These are phyloP conservation scores for Elsinoe arachidis DNA, from an alignment of 2,329 filamentous ascomycete species.

Conservation along the genomic window DNA sequence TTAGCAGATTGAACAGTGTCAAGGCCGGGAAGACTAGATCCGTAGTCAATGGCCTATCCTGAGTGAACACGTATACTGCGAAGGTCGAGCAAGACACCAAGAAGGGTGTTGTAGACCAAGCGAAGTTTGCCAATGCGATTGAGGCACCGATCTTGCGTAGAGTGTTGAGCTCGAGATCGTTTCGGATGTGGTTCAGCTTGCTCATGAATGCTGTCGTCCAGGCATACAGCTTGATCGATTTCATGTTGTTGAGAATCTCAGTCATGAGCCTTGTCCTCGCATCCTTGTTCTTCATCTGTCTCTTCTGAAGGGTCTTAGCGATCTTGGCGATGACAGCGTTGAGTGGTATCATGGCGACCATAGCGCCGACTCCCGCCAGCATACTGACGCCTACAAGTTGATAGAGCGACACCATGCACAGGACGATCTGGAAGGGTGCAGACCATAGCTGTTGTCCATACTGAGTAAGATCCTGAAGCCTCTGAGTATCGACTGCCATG, in stretches of 20 bases:
- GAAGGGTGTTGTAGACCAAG: constrained; percentile 96
- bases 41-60: constrained; percentile 71
- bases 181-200: constrained; percentile 90
- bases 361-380: constrained; percentile 87
- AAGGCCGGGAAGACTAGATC: constrained; percentile 92
- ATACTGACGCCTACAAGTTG: constrained; percentile 91
- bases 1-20: constrained; percentile 90
- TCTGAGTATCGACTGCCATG: constrained; percentile 97
- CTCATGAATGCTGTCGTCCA: constrained; percentile 98
- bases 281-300: constrained; percentile 99
- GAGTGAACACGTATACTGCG: constrained; percentile 82
- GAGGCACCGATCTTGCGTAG: constrained; percentile 91
- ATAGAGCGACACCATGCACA: constrained; percentile 95
- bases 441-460: constrained; percentile 95
- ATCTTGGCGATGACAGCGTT: constrained; percentile 86
- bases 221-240: constrained; percentile 94
- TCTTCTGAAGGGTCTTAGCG: constrained; percentile 91
- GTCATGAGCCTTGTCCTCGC: constrained; percentile 86
- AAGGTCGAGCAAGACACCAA: constrained; percentile 96
- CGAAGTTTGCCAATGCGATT: constrained; percentile 92
- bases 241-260: constrained; percentile 99
- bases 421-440: constrained; percentile 87
- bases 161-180: constrained; percentile 91
- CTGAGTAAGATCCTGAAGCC: constrained; percentile 87
- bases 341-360: constrained; percentile 95